Percentiles rank a stretch among this genome's conserved stretches.
These are phyloP conservation scores for Leccinum griseonigrum DNA, from an alignment of 1,284 basidiomycete genomes.

Conservation along the genomic window DNA sequence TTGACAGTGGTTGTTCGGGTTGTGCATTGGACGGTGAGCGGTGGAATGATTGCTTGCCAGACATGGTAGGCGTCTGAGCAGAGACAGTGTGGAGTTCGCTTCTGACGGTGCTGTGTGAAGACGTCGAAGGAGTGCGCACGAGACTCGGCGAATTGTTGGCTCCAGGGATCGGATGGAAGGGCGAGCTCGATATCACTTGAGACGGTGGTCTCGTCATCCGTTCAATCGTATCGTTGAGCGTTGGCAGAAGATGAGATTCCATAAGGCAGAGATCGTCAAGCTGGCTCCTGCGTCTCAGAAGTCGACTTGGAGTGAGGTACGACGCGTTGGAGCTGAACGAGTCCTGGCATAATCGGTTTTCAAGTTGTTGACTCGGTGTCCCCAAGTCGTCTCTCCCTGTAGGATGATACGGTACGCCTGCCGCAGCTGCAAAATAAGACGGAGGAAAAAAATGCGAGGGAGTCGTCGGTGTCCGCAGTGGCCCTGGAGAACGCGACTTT, in stretches of 20 bases:
- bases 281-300: conserved; percentile 41
- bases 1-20: conserved; percentile 6
- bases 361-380: conserved; percentile 4
- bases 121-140: conserved; percentile 22
- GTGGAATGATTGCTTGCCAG: conserved; percentile 7
- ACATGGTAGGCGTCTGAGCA: background rate
- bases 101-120: conserved; percentile 1
- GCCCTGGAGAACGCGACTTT: conserved; percentile 33
- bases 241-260: conserved; percentile 63
- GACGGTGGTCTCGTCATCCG: conserved; percentile 61
- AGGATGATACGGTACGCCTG: conserved; percentile 38
- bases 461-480: conserved; percentile 24
- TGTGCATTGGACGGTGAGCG: conserved; percentile 8
- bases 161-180: conserved; percentile 5
- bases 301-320: conserved; percentile 11
- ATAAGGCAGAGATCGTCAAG: conserved; percentile 52
- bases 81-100: background rate
- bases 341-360: conserved; percentile 2
- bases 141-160: conserved; percentile 7
- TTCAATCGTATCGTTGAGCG: conserved; percentile 65
- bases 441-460: conserved; percentile 51
- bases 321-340: conserved; percentile 17
- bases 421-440: conserved; percentile 64
- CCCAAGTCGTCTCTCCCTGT: conserved; percentile 5
- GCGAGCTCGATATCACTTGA: conserved; percentile 17